A percentile compares a stretch with the other conserved stretches of the same genome.
phyloP scores from a whole-genome alignment of 257 asterid species.

The Leptodermis oblonga region DNA sequence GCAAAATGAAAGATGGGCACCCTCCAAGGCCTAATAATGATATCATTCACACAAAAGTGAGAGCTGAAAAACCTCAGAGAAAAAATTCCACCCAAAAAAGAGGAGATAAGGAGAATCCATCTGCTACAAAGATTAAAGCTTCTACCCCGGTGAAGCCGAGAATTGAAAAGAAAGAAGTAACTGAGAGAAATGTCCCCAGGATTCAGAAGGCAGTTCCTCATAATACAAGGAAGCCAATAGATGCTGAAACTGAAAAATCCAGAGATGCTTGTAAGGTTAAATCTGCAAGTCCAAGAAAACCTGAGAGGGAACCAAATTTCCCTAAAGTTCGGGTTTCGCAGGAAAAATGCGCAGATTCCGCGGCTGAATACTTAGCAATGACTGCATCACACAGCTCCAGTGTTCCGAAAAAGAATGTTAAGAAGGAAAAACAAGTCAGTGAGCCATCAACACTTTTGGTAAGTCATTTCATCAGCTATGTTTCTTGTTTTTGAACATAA shows the following conservation, averaged over 20 bases:
- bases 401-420: slow-evolving; percentile 33
- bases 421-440: slow-evolving; percentile 29
- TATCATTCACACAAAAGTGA: slow-evolving; percentile 8
- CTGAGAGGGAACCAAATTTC: slow-evolving; percentile 29
- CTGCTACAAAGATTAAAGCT: slow-evolving; percentile 26
- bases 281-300: slow-evolving; percentile 23
- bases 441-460: slow-evolving; percentile 31
- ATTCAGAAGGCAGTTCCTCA: slow-evolving; percentile 16
- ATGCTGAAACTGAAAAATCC: slow-evolving; percentile 11
- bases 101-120: slow-evolving; percentile 24
- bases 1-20: slow-evolving; percentile 26
- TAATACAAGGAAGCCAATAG: slow-evolving; percentile 27
- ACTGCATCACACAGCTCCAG: slow-evolving; percentile 15
- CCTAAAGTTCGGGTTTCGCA: slow-evolving; percentile 25
- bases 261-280: slow-evolving; percentile 26
- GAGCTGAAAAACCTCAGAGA: slow-evolving; percentile 21
- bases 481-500: neutral
- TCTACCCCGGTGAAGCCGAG: slow-evolving; percentile 27
- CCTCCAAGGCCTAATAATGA: slow-evolving; percentile 18
- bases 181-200: slow-evolving; percentile 22
- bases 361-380: slow-evolving; percentile 6
- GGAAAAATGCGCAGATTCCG: slow-evolving; percentile 21
- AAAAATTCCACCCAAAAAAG: slow-evolving; percentile 18
- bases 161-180: slow-evolving; percentile 35
- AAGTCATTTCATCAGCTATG: slow-evolving; percentile 19